phyloP scores from a whole-genome alignment of 306 rosid genomes.

The Quercus gilva region DNA sequence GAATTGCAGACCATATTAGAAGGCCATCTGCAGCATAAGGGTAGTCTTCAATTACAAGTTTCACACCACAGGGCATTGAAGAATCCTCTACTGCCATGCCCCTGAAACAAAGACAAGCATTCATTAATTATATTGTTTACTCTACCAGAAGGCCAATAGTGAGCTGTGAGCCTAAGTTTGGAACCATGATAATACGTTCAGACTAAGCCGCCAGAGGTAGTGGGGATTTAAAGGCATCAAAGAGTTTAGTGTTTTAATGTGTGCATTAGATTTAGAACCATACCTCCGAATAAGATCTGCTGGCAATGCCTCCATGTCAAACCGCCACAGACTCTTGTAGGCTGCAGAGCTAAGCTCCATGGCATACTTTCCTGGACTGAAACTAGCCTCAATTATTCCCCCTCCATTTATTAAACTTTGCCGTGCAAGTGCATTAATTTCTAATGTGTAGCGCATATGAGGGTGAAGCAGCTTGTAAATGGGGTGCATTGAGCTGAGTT shows the following conservation, averaged over 20 bases:
- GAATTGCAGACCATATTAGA: constrained; percentile 85
- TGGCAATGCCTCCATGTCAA: constrained; percentile 89
- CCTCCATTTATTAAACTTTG: constrained; percentile 90
- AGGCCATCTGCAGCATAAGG: constrained; percentile 97
- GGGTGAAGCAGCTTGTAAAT: constrained; percentile 86
- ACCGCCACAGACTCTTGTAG: constrained; percentile 74
- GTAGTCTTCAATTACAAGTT: constrained; percentile 84
- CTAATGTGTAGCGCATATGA: constrained; percentile 93
- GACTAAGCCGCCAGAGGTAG: neutral
- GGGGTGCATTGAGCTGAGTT: constrained; percentile 93
- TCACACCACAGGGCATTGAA: constrained; percentile 67
- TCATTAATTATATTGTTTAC: neutral
- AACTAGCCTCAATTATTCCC: constrained; percentile 84
- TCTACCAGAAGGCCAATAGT: neutral
- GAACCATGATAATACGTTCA: neutral
- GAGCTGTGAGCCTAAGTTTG: neutral
- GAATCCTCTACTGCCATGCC: constrained; percentile 95
- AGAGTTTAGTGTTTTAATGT: neutral
- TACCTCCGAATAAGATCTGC: constrained; percentile 93
- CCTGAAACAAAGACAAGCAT: constrained; percentile 39
- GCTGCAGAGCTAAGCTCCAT: constrained; percentile 93
- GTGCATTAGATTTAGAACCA: neutral
- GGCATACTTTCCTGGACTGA: constrained; percentile 85
- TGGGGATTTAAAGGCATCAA: neutral
- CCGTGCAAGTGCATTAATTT: constrained; percentile 86